These are phyloP conservation scores for Astrephomene gubernaculifera DNA, from an alignment of 139 green algal species.

Conservation along the genomic window DNA sequence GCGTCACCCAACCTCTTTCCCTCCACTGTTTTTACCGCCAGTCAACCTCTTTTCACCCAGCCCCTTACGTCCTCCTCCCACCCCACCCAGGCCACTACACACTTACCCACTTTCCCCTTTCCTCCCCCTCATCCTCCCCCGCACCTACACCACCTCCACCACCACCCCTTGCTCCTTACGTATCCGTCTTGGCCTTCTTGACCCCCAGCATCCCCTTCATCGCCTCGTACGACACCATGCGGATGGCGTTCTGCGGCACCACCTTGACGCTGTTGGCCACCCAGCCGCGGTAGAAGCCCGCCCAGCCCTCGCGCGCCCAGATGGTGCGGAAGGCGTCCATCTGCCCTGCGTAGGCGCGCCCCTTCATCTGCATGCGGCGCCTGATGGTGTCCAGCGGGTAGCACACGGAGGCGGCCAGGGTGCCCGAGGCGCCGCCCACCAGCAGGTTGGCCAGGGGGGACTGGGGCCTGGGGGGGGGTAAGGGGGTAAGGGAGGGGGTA, in stretches of 20 bases:
- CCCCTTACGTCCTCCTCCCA: too few relatives aligned
- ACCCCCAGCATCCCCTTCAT: constrained; percentile 84
- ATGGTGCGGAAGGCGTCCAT: constrained; percentile 80
- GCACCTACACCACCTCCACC: too few relatives aligned
- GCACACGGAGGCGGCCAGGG: constrained; percentile 82
- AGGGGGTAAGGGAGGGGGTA: neutral
- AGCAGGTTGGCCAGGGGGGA: constrained; percentile 77
- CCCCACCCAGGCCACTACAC: too few relatives aligned
- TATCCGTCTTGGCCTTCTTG: constrained; percentile 87
- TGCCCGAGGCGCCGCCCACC: constrained; percentile 80
- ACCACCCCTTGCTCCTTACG: too few relatives aligned
- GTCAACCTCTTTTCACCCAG: too few relatives aligned
- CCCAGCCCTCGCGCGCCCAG: constrained; percentile 71
- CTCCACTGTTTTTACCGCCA: too few relatives aligned
- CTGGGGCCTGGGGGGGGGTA: constrained; percentile 61
- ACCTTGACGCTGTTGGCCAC: constrained; percentile 92
- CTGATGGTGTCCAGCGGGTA: constrained; percentile 95
- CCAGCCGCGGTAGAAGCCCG: constrained; percentile 94
- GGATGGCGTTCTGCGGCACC: constrained; percentile 91
- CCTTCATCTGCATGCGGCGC: constrained; percentile 93
- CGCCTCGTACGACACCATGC: constrained; percentile 88
- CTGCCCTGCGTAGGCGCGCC: constrained; percentile 78
- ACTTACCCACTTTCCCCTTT: too few relatives aligned
- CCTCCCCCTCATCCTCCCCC: too few relatives aligned
- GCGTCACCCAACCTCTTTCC: too few relatives aligned